These are phyloP conservation scores for Aspergillus sp. DNA, from an alignment of 2,329 filamentous ascomycete genomes.

Conservation along the genomic window DNA sequence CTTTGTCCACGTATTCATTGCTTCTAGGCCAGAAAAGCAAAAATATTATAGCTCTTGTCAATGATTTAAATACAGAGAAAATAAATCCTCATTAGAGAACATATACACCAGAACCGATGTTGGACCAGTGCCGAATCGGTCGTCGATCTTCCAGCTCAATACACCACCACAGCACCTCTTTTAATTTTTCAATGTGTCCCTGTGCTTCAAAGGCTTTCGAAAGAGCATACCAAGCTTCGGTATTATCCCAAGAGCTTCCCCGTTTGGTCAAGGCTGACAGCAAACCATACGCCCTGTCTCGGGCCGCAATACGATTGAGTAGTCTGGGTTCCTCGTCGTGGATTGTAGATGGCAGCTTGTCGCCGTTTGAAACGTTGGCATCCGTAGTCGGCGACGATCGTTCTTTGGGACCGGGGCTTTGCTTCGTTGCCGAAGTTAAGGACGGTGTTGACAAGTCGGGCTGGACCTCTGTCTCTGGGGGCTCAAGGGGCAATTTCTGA, in stretches of 20 bases:
- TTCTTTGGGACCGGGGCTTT: slow-evolving; percentile 2
- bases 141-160: slow-evolving; percentile 87
- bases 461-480: slow-evolving; percentile 31
- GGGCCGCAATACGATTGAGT: slow-evolving; percentile 79
- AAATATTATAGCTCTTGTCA: slow-evolving; percentile 2
- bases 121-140: slow-evolving; percentile 76
- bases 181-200: slow-evolving; percentile 81
- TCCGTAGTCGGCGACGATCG: neutral
- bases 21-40: slow-evolving; percentile 11
- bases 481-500: slow-evolving; percentile 44
- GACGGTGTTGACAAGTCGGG: slow-evolving; percentile 26
- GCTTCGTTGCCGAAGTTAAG: slow-evolving; percentile 22
- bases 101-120: slow-evolving; percentile 66
- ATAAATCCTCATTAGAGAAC: slow-evolving; percentile 49
- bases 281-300: slow-evolving; percentile 83
- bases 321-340: slow-evolving; percentile 61
- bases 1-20: slow-evolving; percentile 29
- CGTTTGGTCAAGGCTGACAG: slow-evolving; percentile 80
- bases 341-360: neutral
- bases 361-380: neutral
- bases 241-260: slow-evolving; percentile 83
- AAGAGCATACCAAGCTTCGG: slow-evolving; percentile 90
- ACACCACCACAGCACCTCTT: slow-evolving; percentile 95
- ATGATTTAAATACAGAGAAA: neutral
- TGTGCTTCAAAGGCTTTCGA: slow-evolving; percentile 85